These are phyloP conservation scores for Amanita pallidorosea DNA, from an alignment of 768 basidiomycete species.

Conservation along the genomic window DNA sequence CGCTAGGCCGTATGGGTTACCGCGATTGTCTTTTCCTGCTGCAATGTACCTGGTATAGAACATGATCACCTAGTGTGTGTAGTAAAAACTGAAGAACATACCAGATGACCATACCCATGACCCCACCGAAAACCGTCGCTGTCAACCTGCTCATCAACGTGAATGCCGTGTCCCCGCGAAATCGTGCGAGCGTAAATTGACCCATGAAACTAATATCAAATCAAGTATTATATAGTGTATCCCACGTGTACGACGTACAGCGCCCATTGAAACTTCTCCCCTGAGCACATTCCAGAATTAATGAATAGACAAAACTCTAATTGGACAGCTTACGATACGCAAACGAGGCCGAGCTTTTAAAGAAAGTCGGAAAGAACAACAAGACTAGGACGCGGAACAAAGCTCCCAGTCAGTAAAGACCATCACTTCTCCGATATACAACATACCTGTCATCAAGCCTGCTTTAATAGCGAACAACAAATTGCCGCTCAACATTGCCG, in stretches of 20 bases:
- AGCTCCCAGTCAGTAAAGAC: background rate
- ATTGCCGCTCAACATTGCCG: conserved; percentile 44
- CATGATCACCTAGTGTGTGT: background rate
- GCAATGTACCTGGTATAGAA: conserved; percentile 47
- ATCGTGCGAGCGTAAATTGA: conserved; percentile 59
- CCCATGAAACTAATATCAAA: conserved; percentile 49
- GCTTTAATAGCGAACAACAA: conserved; percentile 63
- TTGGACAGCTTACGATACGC: conserved; percentile 34
- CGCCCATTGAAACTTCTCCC: conserved; percentile 60
- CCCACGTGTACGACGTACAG: conserved; percentile 32
- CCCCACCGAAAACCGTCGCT: conserved; percentile 55
- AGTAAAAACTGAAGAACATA: conserved; percentile 16
- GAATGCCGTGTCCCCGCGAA: conserved; percentile 67
- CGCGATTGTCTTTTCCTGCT: conserved; percentile 42
- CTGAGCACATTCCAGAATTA: conserved; percentile 18
- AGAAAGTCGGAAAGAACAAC: conserved; percentile 45
- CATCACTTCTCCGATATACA: background rate
- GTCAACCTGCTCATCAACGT: conserved; percentile 49
- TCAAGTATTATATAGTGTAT: too few species aligned
- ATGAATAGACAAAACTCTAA: conserved; percentile 12
- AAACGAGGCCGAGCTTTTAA: conserved; percentile 41
- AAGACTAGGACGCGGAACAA: conserved; percentile 23
- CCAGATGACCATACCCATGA: conserved; percentile 60
- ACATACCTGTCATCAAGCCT: conserved; percentile 46
- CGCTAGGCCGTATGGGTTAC: conserved; percentile 61